Evolutionary conservation across 2,329 filamentous ascomycete species (phyloP), one percentile per base, ranked within the genome.

Genomic region (Pseudophaeomoniella oleicola): DNA sequence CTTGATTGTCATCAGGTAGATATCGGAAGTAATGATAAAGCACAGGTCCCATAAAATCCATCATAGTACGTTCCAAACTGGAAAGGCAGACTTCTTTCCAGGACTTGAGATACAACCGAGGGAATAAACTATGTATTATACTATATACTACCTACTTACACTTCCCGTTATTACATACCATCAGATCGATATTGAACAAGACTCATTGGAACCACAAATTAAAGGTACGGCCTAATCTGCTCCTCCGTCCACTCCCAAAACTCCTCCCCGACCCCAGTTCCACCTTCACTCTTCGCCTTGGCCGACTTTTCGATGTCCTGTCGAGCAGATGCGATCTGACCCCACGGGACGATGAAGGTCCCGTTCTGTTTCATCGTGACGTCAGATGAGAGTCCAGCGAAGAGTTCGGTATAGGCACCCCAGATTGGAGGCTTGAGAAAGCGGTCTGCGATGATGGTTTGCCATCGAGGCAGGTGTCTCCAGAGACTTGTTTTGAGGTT

Each of bases 341-440:
- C 44, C 37, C 42, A 47, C 4, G 48, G 47, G 19, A 42, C 37
- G 27, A 53, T 38, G 16, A 44, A 51, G 16, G 31, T 32, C 3
- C 48, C 47, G 9, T 41, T 45, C 10, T 58, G 55, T 19, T 60
- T 59, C 1, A 56, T 29, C 0, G 56, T 63, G 3, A 69, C 50
- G 0, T 66, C 55, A 0, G 59, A 57, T 0, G 64, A 63, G 29
- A 66, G 50, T 0, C 56, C 66, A 1, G 65, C 58, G 39, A 59
- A 72, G 1, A 71, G 44, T 39, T 64, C 57, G 0, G 67, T 67
- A 44, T 67, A 69, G 0, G 64, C 66, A 0, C 66, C 68, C 18
- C 50, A 44, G 3, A 40, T 44, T 2, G 56, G 44, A 11, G 51
- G 48, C 1, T 41, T 44, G 35, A 52, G 41, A 19, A 55, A 46